These are phyloP conservation scores for Starmerella kuoi DNA, from an alignment of 805 yeast genomes.

Conservation along the genomic window DNA sequence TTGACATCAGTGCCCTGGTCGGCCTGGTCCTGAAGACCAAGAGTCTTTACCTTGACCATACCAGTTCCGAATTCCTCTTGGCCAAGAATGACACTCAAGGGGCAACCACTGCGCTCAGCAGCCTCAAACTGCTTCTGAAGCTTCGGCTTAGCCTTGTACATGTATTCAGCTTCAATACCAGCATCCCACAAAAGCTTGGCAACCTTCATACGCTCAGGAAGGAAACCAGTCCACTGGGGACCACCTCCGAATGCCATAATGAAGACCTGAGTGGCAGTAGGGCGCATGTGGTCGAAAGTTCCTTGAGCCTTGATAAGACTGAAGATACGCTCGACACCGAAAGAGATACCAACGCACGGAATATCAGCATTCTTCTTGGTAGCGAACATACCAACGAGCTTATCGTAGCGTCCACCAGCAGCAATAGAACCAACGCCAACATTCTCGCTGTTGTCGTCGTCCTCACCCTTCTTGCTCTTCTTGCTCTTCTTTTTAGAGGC, in stretches of 20 bases:
- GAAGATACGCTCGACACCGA: conserved; percentile 91
- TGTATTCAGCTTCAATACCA: conserved; percentile 81
- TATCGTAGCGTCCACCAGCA: conserved; percentile 97
- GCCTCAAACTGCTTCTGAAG: conserved; percentile 95
- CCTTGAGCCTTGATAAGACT: conserved; percentile 75
- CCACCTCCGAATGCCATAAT: conserved; percentile 99
- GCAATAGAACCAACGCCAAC: conserved; percentile 98
- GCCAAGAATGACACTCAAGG: conserved; percentile 83
- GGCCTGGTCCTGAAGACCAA: conserved; percentile 78
- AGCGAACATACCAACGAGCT: conserved; percentile 91
- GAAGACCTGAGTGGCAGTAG: conserved; percentile 83
- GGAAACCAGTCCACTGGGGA: conserved; percentile 85
- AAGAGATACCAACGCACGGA: conserved; percentile 95
- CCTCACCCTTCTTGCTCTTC: conserved; percentile 39
- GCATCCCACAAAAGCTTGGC: conserved; percentile 75
- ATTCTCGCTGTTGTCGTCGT: conserved; percentile 87
- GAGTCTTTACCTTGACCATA: conserved; percentile 67
- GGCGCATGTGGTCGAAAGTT: conserved; percentile 51
- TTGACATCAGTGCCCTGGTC: conserved; percentile 76
- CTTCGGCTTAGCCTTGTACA: conserved; percentile 87
- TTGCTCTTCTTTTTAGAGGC: conserved; percentile 22
- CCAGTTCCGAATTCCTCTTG: conserved; percentile 85
- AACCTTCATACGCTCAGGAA: conserved; percentile 80
- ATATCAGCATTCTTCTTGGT: conserved; percentile 65
- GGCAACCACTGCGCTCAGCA: conserved; percentile 88